Conservation (phyloP, 176 grass and related monocot species). For the Olyra latifolia region DNA sequence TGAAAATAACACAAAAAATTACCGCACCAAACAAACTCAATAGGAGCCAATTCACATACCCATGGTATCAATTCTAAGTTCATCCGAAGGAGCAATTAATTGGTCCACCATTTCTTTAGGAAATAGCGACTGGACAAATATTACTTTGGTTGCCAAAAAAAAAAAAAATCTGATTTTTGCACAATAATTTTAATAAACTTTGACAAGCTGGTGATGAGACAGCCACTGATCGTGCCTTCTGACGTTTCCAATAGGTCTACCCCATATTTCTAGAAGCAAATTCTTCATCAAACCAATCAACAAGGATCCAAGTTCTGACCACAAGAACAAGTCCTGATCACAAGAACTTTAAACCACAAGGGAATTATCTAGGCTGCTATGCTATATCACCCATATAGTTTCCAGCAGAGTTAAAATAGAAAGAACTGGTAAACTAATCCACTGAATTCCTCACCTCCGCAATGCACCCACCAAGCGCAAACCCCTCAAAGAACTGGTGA, state of each 20-base stretch:
- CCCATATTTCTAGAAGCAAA: not conserved
- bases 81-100: not conserved
- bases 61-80: not conserved
- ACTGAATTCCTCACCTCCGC: slow-evolving; percentile 56
- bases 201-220: not conserved
- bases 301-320: not conserved
- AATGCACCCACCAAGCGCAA: slow-evolving; percentile 83
- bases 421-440: not conserved
- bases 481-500: slow-evolving; percentile 96
- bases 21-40: not conserved
- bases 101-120: not conserved
- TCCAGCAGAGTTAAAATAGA: not conserved
- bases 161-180: not conserved
- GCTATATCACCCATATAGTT: not conserved
- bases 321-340: not conserved
- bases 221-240: not conserved
- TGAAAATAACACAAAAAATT: not conserved
- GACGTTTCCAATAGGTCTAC: not conserved
- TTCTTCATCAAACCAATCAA: too few species aligned
- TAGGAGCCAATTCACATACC: not conserved
- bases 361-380: not conserved
- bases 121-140: not conserved
- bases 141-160: not conserved
- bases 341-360: not conserved
- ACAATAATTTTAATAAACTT: not conserved